Percentiles rank a stretch among this genome's conserved stretches.
phyloP scores from a whole-genome alignment of 139 green algal species.

The Chlorella sp. region DNA sequence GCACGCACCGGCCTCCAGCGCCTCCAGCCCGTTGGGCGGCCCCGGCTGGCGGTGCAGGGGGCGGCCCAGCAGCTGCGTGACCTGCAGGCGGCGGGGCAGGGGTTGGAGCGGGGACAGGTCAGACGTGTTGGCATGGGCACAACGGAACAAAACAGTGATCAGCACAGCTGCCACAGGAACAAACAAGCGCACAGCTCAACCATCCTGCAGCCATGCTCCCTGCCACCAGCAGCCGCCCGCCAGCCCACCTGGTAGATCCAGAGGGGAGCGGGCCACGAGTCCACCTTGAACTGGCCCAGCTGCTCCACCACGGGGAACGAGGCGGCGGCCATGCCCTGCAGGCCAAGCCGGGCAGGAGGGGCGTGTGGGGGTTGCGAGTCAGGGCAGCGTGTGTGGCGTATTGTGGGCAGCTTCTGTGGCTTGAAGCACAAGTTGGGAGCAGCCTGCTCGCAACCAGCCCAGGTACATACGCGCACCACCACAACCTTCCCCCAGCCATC shows the following conservation, averaged over 20 bases:
- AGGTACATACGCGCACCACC: background rate
- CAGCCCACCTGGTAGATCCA: slow-evolving; percentile 69
- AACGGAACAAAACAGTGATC: too few relatives aligned
- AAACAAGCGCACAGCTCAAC: too few relatives aligned
- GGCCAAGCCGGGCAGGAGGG: background rate
- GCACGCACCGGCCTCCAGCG: slow-evolving; percentile 28
- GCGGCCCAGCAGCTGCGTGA: slow-evolving; percentile 60
- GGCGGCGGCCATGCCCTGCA: slow-evolving; percentile 62
- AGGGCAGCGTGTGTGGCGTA: too few relatives aligned
- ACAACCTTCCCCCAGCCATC: background rate
- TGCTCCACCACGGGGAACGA: slow-evolving; percentile 81
- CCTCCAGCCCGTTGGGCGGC: slow-evolving; percentile 37
- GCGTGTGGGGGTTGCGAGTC: too few relatives aligned
- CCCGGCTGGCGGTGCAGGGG: slow-evolving; percentile 59
- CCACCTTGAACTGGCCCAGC: slow-evolving; percentile 70
- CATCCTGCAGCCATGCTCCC: too few relatives aligned
- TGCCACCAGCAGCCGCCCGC: too few relatives aligned
- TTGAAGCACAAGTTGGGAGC: background rate
- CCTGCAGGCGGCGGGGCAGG: slow-evolving; percentile 26
- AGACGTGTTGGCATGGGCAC: background rate
- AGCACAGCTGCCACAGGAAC: too few relatives aligned
- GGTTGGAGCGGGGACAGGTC: background rate
- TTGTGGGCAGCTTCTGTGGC: background rate
- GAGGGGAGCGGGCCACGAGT: slow-evolving; percentile 46
- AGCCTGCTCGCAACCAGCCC: background rate